Percentiles rank a stretch among this genome's conserved stretches.
phyloP scores from a whole-genome alignment of 108 stramenopile species.

The Cyclotella kingstonii region DNA sequence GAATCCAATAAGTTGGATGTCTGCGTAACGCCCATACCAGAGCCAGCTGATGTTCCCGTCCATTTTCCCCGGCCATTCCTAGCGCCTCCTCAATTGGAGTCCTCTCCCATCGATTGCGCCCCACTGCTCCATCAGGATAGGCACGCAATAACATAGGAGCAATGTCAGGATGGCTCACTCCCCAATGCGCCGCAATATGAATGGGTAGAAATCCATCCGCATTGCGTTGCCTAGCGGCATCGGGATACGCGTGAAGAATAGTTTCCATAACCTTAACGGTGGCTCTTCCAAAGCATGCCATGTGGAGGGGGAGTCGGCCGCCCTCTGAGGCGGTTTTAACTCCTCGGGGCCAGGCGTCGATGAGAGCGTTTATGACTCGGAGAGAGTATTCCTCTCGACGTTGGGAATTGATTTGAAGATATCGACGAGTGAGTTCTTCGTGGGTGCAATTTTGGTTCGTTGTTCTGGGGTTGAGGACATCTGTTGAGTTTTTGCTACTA shows the following conservation, averaged over 20 bases:
- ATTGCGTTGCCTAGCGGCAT: constrained; percentile 80
- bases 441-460: not conserved
- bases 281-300: constrained; percentile 80
- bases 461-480: not conserved
- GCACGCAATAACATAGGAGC: constrained; percentile 60
- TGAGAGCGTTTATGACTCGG: constrained; percentile 72
- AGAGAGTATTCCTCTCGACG: constrained; percentile 76
- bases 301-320: constrained; percentile 77
- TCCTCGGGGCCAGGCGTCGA: constrained; percentile 78
- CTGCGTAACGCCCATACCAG: constrained; percentile 77
- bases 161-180: constrained; percentile 77
- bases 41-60: constrained; percentile 76
- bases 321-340: constrained; percentile 79
- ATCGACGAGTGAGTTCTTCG: constrained; percentile 39
- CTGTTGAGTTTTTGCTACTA: not conserved
- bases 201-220: constrained; percentile 81
- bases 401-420: constrained; percentile 39
- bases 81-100: constrained; percentile 88
- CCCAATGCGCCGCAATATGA: constrained; percentile 84
- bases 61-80: constrained; percentile 89
- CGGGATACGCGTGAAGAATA: constrained; percentile 74
- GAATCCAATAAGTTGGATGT: constrained; percentile 84
- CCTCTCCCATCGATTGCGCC: constrained; percentile 85
- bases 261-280: constrained; percentile 67
- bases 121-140: constrained; percentile 86